Evolutionary conservation across 2,329 filamentous ascomycete species (phyloP).

Genomic region (Microcyclosporella mali): DNA sequence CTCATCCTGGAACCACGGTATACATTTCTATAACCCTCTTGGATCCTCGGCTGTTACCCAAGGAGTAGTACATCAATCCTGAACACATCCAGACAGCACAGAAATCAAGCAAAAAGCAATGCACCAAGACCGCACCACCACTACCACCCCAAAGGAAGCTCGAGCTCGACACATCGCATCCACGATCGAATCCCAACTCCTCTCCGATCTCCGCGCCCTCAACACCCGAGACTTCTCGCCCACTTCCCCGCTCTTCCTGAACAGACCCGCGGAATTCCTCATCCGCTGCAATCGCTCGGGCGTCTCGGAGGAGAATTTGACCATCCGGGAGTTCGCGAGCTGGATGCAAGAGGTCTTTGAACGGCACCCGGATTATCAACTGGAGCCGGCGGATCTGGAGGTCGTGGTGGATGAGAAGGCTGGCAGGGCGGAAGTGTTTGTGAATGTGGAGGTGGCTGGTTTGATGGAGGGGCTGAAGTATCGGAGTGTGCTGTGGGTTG

Average conservation of each 20-base stretch:
- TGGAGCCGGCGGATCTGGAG: not conserved
- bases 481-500: not conserved
- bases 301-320: not conserved
- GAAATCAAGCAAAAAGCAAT: no score
- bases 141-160: no score
- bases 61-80: no score
- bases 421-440: not conserved
- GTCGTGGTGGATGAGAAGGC: not conserved
- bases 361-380: not conserved
- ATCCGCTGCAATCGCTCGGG: no score
- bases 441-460: not conserved
- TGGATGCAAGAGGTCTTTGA: not conserved
- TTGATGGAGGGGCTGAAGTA: not conserved
- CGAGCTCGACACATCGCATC: no score
- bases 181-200: no score
- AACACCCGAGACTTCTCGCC: slow-evolving; percentile 1
- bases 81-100: no score
- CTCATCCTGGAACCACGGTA: no score
- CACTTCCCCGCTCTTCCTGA: not conserved
- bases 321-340: not conserved
- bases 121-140: no score
- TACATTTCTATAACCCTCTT: no score
- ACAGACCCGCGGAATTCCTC: not conserved
- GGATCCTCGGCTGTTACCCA: no score
- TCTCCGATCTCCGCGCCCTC: not conserved